phyloP scores from a whole-genome alignment of 805 yeast genomes.

The Ogataea dorogensis region DNA sequence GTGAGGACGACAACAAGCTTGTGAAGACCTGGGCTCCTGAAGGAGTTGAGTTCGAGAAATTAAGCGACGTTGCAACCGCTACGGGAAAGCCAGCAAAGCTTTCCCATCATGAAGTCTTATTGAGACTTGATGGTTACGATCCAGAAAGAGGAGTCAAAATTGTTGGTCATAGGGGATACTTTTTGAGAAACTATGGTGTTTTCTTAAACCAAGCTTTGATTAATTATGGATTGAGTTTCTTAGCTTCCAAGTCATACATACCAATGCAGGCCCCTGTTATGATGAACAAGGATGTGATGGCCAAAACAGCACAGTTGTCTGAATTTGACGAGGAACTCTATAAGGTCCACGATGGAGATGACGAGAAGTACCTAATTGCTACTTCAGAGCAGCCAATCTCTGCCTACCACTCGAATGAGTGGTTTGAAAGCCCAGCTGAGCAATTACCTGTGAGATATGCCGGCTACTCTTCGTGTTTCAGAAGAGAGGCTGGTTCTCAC shows the following conservation, averaged over 20 bases:
- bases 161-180: conserved; percentile 98
- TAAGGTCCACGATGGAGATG: conserved; percentile 95
- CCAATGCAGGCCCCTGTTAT: conserved; percentile 98
- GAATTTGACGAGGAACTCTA: conserved; percentile 97
- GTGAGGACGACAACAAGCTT: conserved; percentile 88
- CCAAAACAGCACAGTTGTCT: conserved; percentile 97
- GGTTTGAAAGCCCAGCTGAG: conserved; percentile 97
- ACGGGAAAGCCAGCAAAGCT: conserved; percentile 73
- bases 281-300: conserved; percentile 99
- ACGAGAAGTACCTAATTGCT: conserved; percentile 96
- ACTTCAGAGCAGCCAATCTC: conserved; percentile 99
- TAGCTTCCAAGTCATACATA: conserved; percentile 68
- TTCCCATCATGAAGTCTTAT: conserved; percentile 93
- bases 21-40: conserved; percentile 88
- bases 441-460: conserved; percentile 97
- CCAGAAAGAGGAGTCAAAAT: conserved; percentile 98
- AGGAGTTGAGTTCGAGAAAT: conserved; percentile 46
- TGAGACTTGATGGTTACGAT: conserved; percentile 95
- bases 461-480: conserved; percentile 97
- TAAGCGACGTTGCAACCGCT: conserved; percentile 68
- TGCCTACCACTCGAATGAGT: conserved; percentile 94
- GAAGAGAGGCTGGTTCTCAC: conserved; percentile 99
- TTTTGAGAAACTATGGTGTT: conserved; percentile 92
- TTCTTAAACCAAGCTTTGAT: conserved; percentile 97
- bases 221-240: conserved; percentile 88